A percentile compares a stretch with the other conserved stretches of the same genome.
Evolutionary conservation across 441 rosid species (phyloP).

Genomic region (Rhodomyrtus psidioides): DNA sequence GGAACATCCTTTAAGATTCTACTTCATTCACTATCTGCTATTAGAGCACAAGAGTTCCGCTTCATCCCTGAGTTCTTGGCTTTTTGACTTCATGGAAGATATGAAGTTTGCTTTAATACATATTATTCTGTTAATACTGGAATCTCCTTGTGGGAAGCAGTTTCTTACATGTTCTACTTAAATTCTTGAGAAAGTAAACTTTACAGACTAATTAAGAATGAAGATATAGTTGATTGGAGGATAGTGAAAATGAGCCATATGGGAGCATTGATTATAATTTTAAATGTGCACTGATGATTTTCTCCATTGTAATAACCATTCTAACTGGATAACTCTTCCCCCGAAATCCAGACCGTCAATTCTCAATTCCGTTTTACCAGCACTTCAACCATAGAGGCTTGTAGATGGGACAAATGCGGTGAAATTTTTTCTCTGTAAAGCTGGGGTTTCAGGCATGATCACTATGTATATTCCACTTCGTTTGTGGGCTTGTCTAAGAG

Average conservation of each 20-base stretch:
- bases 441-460: background rate
- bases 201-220: background rate
- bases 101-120: background rate
- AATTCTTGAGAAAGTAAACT: background rate
- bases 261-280: background rate
- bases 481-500: background rate
- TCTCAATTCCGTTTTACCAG: background rate
- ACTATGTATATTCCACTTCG: background rate
- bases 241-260: background rate
- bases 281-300: background rate
- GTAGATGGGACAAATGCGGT: background rate
- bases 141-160: background rate
- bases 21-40: background rate
- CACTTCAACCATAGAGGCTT: background rate
- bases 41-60: background rate
- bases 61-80: background rate
- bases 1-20: background rate
- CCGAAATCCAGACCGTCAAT: background rate
- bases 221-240: background rate
- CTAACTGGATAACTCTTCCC: background rate
- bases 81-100: background rate
- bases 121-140: background rate
- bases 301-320: background rate
- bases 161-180: background rate
- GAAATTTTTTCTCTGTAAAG: background rate